Conservation (phyloP, 164 flowering plant genomes). For the Saururus chinensis region DNA sequence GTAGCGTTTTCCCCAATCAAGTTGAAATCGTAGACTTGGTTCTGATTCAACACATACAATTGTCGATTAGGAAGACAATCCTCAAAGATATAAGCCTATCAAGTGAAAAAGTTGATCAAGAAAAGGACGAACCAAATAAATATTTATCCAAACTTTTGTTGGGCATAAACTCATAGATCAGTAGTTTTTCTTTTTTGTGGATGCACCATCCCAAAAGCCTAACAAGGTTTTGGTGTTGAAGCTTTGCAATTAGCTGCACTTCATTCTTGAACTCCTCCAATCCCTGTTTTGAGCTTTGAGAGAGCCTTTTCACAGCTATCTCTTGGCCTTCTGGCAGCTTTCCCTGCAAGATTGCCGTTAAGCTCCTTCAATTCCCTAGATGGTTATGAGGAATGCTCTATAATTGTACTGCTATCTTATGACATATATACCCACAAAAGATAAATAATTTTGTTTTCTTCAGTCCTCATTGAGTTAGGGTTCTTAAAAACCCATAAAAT, state of each 20-base stretch:
- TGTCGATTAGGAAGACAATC: not conserved
- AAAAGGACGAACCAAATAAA: slow-evolving; percentile 16
- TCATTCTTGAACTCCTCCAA: slow-evolving; percentile 27
- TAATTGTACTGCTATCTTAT: too few relatives aligned
- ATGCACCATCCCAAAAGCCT: slow-evolving; percentile 30
- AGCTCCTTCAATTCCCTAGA: too few relatives aligned
- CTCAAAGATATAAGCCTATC: not conserved
- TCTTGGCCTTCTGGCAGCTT: slow-evolving; percentile 20
- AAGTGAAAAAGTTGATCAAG: not conserved
- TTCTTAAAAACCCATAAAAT: not conserved
- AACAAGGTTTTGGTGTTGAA: slow-evolving; percentile 35
- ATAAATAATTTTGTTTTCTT: too few relatives aligned
- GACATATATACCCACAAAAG: not conserved
- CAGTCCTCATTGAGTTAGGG: not conserved
- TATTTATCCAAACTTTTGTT: slow-evolving; percentile 23
- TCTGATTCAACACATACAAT: slow-evolving; percentile 20
- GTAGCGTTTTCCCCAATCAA: slow-evolving; percentile 56
- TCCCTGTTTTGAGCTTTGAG: slow-evolving; percentile 27
- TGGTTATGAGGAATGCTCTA: not conserved
- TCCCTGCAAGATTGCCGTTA: slow-evolving; percentile 13
- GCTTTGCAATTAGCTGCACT: slow-evolving; percentile 24
- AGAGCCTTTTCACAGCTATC: slow-evolving; percentile 41
- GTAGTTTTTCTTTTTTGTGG: slow-evolving; percentile 25
- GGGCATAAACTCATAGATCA: slow-evolving; percentile 31
- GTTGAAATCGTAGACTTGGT: slow-evolving; percentile 16